Percentiles rank a stretch among this genome's conserved stretches.
These are phyloP conservation scores for Chaetomium cochliodes DNA, from an alignment of 495 filamentous ascomycete species.

Conservation along the genomic window DNA sequence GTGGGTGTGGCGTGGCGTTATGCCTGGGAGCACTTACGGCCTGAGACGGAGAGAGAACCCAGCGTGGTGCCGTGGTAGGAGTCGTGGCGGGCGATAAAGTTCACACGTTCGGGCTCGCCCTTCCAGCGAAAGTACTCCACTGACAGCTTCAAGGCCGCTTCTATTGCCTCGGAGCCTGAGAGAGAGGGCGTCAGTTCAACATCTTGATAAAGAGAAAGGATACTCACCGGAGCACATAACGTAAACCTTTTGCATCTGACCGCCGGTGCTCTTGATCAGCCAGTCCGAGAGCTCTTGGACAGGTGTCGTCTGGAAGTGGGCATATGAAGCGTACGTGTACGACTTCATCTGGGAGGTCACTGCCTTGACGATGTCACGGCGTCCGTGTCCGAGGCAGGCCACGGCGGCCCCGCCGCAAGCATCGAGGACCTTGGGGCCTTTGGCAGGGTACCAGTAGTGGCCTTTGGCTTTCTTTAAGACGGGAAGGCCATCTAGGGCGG, in stretches of 20 bases:
- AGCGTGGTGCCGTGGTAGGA: slow-evolving; percentile 72
- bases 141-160: slow-evolving; percentile 65
- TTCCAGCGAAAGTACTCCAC: slow-evolving; percentile 61
- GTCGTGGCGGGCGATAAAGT: slow-evolving; percentile 62
- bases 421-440: slow-evolving; percentile 59
- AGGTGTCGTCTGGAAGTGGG: slow-evolving; percentile 40
- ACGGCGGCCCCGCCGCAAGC: slow-evolving; percentile 52
- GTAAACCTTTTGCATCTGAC: slow-evolving; percentile 46
- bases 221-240: slow-evolving; percentile 54
- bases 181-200: background rate
- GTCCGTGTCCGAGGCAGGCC: slow-evolving; percentile 51
- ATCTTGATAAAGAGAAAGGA: background rate
- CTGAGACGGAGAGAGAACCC: slow-evolving; percentile 58
- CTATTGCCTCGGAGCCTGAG: slow-evolving; percentile 67
- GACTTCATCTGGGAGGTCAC: slow-evolving; percentile 36
- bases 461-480: slow-evolving; percentile 28
- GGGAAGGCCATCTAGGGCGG: background rate
- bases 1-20: background rate
- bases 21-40: slow-evolving; percentile 50
- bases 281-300: slow-evolving; percentile 40
- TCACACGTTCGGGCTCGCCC: slow-evolving; percentile 32
- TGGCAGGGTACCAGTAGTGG: slow-evolving; percentile 42
- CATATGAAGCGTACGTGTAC: slow-evolving; percentile 44
- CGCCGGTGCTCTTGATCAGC: slow-evolving; percentile 44
- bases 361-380: slow-evolving; percentile 41